phyloP scores from a whole-genome alignment of 495 filamentous ascomycete genomes.

The Aspergillus ellipticus region DNA sequence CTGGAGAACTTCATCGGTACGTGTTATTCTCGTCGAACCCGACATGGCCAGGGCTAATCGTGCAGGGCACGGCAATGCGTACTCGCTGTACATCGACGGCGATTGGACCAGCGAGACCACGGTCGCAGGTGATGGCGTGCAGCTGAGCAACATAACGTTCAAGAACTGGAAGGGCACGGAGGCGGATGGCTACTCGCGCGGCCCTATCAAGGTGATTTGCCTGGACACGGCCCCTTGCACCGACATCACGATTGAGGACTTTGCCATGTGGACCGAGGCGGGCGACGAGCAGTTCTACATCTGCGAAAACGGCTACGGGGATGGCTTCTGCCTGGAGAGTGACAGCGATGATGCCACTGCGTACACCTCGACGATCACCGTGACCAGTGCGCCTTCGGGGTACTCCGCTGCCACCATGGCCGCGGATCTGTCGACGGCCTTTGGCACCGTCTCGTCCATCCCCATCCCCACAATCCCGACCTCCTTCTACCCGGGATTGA shows the following conservation, averaged over 20 bases:
- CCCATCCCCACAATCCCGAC: slow-evolving; percentile 56
- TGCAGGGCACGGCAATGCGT: slow-evolving; percentile 48
- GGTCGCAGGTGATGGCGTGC: slow-evolving; percentile 43
- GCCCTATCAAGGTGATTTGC: slow-evolving; percentile 49
- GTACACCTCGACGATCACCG: slow-evolving; percentile 36
- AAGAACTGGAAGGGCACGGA: slow-evolving; percentile 56
- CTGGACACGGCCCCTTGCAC: slow-evolving; percentile 48
- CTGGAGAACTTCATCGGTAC: slow-evolving; percentile 50
- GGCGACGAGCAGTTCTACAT: slow-evolving; percentile 40
- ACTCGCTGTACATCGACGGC: slow-evolving; percentile 52
- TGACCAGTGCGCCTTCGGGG: slow-evolving; percentile 37
- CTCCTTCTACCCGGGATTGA: slow-evolving; percentile 50
- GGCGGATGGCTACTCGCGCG: slow-evolving; percentile 44
- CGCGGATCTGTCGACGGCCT: slow-evolving; percentile 39
- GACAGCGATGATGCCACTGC: slow-evolving; percentile 20
- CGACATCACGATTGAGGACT: slow-evolving; percentile 49
- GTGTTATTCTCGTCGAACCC: not conserved
- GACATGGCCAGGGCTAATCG: not conserved
- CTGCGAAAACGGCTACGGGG: slow-evolving; percentile 50
- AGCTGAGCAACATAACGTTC: slow-evolving; percentile 49
- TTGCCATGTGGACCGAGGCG: slow-evolving; percentile 57
- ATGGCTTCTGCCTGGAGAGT: slow-evolving; percentile 41
- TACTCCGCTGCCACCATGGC: slow-evolving; percentile 51
- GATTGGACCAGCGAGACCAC: slow-evolving; percentile 44
- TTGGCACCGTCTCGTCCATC: slow-evolving; percentile 43